These are phyloP conservation scores for Aegilops umbellulata DNA, from an alignment of 176 grass and related monocot species.

Conservation along the genomic window DNA sequence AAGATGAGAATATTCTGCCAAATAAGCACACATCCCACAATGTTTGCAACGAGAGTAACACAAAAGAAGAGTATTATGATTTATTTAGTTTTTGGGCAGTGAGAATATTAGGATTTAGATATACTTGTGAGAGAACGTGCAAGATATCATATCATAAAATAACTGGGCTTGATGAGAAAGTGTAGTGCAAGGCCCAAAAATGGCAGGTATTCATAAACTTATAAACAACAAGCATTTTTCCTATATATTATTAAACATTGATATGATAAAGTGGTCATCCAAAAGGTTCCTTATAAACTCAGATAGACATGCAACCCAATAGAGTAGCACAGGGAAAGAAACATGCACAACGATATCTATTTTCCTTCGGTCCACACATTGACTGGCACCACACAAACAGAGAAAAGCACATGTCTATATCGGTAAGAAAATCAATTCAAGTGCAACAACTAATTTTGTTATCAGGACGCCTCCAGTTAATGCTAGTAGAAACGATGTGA, in stretches of 20 bases:
- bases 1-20: neutral
- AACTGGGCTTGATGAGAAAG: neutral
- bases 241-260: neutral
- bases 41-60: slow-evolving; percentile 2
- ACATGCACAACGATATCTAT: neutral
- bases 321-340: neutral
- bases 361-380: neutral
- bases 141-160: neutral
- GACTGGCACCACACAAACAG: neutral
- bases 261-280: neutral
- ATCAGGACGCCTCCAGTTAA: neutral
- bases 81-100: too few species aligned
- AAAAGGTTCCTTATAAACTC: neutral
- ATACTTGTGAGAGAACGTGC: neutral
- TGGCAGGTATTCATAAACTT: neutral
- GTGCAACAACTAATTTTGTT: neutral
- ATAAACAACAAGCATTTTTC: neutral
- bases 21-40: neutral
- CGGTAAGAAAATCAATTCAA: neutral
- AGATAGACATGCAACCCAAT: neutral
- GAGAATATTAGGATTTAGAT: neutral
- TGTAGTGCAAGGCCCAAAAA: neutral
- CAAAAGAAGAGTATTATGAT: neutral
- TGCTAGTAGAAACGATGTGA: neutral
- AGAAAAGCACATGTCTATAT: neutral